Conservation (phyloP, 345 rosid species). For the Triadica sebifera region DNA sequence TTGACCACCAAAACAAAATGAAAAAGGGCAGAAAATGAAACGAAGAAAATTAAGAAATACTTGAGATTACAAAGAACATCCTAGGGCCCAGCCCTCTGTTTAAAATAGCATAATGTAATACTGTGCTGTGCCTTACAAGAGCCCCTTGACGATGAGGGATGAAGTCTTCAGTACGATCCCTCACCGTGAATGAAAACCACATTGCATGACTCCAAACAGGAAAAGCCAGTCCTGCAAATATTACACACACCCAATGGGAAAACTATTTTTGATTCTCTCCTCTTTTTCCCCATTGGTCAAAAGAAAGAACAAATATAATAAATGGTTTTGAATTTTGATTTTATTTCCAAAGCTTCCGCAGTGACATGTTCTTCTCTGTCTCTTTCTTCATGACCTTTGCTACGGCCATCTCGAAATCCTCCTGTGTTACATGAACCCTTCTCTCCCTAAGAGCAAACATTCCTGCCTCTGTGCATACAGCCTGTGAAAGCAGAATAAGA, state of each 20-base stretch:
- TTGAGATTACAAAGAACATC: not conserved
- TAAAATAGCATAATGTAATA: too few species aligned
- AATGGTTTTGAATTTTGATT: too few species aligned
- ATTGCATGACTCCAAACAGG: not conserved
- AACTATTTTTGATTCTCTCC: not conserved
- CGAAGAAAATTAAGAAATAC: not conserved
- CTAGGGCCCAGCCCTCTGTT: too few species aligned
- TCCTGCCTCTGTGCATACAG: slow-evolving; percentile 98
- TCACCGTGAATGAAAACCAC: not conserved
- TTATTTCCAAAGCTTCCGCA: slow-evolving; percentile 97
- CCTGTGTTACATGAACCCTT: slow-evolving; percentile 96
- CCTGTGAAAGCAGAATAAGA: slow-evolving; percentile 43
- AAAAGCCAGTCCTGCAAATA: not conserved
- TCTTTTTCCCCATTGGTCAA: not conserved
- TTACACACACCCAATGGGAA: not conserved
- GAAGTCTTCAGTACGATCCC: not conserved
- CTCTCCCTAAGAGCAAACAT: slow-evolving; percentile 99
- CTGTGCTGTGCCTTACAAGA: not conserved
- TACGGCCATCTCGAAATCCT: slow-evolving; percentile 99
- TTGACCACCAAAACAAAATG: not conserved
- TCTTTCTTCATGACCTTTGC: slow-evolving; percentile 99
- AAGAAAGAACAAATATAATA: not conserved
- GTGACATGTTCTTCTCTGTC: slow-evolving; percentile 96
- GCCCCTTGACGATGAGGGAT: not conserved
- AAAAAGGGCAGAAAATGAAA: not conserved